Conservation (phyloP, 192 early-diverging fungal genomes). For the Lunasporangiospora selenospora region DNA sequence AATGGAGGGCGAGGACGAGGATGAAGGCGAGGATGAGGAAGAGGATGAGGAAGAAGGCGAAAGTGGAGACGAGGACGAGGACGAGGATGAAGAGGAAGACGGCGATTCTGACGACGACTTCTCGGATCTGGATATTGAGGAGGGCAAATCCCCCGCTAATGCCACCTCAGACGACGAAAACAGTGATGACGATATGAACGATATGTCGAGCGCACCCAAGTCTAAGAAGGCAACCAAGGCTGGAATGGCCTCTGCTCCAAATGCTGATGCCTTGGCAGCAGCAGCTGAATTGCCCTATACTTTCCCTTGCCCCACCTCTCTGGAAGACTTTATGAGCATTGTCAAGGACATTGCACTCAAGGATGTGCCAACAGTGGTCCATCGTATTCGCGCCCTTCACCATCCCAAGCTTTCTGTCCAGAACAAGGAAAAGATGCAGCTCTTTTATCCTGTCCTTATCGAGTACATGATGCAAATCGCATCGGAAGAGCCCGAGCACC, state of each 20-base stretch:
- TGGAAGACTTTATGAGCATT: conserved; percentile 72
- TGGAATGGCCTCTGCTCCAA: conserved; percentile 8
- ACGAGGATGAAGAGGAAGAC: conserved; percentile 49
- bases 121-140: conserved; percentile 53
- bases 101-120: conserved; percentile 53
- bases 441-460: conserved; percentile 69
- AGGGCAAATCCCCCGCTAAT: conserved; percentile 43
- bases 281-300: conserved; percentile 78
- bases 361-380: conserved; percentile 77
- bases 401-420: conserved; percentile 81
- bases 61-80: conserved; percentile 34
- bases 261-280: conserved; percentile 39
- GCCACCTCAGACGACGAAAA: conserved; percentile 24
- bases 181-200: conserved; percentile 62
- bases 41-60: conserved; percentile 28
- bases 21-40: conserved; percentile 34
- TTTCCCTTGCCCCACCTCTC: conserved; percentile 80
- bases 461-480: conserved; percentile 74
- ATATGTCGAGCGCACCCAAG: conserved; percentile 35
- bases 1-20: conserved; percentile 31
- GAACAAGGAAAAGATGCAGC: conserved; percentile 80
- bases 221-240: conserved; percentile 7
- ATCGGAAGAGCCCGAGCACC: conserved; percentile 62
- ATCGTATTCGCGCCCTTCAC: conserved; percentile 85
- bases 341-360: conserved; percentile 65